Evolutionary conservation across 805 yeast genomes (phyloP), one percentile per base, ranked within the genome.

Genomic region (Cyberlindnera lachancei): DNA sequence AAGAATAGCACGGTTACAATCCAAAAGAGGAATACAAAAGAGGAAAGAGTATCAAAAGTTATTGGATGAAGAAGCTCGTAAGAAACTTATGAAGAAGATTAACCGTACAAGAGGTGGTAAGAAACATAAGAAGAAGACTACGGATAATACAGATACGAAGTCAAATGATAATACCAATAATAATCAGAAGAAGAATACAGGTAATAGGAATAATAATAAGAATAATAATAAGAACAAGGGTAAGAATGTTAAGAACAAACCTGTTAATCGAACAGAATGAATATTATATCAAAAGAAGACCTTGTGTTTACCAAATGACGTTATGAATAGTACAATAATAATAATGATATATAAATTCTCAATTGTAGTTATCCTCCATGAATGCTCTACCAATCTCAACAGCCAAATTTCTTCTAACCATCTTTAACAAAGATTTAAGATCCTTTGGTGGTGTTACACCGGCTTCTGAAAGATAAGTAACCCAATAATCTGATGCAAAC

Each of bases 71-170:
- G 42, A 41, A 15, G 38, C 32, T 12, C 33, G 32, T 19, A 35
- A 35, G 23, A 44, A 48, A 30, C 22, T 35, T 36, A 39, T 51
- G 25, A 56, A 40, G 36, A 47, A 43, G 30, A 29, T 40, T 4
- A 39, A 42, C 20, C 44, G 37, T 15, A 46, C 37, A 21, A 40
- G 48, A 45, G 50, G 48, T 18, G 53, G 52, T 23, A 46, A 43
- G 27, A 45, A 42, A 42, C 37, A 48, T 18, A 46, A 47, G 36
- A 50, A 46, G 34, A 38, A 36, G 12, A 25, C 28, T 1, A 18
- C 25, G n/a, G 29, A 14, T 8, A 19, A 19, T 8, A 19, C 21
- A 8, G 10, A 19, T 10, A 19, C 21, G 10, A 19, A 19, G 21
- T 10, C 21, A 19, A 19, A 19, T 7, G 7, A 19, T 19, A n/a